A percentile compares a stretch with the other conserved stretches of the same genome.
Conservation (phyloP, 1,139 yeast species). For the Suhomyces wounanorum region DNA sequence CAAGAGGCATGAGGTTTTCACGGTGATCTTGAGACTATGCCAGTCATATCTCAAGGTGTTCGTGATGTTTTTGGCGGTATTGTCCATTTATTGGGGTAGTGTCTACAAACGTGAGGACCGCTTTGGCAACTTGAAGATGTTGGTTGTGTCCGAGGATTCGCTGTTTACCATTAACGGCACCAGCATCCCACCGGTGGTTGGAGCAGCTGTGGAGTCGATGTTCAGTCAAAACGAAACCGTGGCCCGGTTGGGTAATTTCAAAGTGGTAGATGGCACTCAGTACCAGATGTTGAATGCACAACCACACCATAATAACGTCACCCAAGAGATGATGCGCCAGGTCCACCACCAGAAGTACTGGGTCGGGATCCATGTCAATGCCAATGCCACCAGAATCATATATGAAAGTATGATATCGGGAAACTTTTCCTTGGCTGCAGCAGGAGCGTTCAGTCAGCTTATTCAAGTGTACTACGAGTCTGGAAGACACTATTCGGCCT, state of each 20-base stretch:
- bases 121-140: constrained; percentile 40
- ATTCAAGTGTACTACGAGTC: constrained; percentile 48
- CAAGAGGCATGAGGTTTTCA: not conserved
- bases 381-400: constrained; percentile 44
- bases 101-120: constrained; percentile 44
- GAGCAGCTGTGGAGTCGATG: constrained; percentile 30
- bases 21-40: constrained; percentile 7
- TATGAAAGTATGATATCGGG: constrained; percentile 32
- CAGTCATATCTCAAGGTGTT: constrained; percentile 22
- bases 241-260: constrained; percentile 42
- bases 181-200: constrained; percentile 31
- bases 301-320: constrained; percentile 32
- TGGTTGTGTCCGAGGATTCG: constrained; percentile 51
- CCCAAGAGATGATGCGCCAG: constrained; percentile 35
- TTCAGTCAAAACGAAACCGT: constrained; percentile 17
- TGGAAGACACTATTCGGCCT: constrained; percentile 54
- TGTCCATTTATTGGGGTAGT: constrained; percentile 66
- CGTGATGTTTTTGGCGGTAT: constrained; percentile 27
- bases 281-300: constrained; percentile 30
- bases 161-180: constrained; percentile 23
- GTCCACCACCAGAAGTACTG: constrained; percentile 56
- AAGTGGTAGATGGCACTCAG: constrained; percentile 27
- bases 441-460: constrained; percentile 21
- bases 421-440: constrained; percentile 19
- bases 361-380: constrained; percentile 51